Conservation (phyloP, 108 stramenopile genomes). For the Pseudonitzschia multiseries region DNA sequence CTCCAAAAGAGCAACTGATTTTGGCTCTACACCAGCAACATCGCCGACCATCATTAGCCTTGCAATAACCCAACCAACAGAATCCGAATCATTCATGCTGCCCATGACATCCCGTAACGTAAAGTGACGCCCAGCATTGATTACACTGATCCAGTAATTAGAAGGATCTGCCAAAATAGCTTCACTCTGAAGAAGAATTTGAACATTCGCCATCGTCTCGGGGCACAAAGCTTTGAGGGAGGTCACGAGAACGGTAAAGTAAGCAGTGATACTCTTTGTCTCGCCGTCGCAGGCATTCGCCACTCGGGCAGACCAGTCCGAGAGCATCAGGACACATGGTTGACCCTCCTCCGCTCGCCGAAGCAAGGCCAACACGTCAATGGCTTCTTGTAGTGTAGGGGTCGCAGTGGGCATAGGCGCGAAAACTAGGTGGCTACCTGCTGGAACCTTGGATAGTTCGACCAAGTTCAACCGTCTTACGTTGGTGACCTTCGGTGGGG, state of each 20-base stretch:
- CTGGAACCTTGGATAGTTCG: constrained; percentile 51
- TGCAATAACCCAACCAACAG: constrained; percentile 82
- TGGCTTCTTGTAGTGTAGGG: constrained; percentile 76
- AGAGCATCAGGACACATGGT: constrained; percentile 63
- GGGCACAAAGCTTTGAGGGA: constrained; percentile 64
- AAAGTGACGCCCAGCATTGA: constrained; percentile 90
- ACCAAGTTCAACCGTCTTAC: constrained; percentile 73
- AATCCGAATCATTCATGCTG: constrained; percentile 78
- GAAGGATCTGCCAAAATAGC: constrained; percentile 87
- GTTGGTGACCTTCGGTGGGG: constrained; percentile 37
- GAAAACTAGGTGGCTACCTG: constrained; percentile 79
- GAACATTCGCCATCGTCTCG: constrained; percentile 66
- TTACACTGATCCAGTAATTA: constrained; percentile 94
- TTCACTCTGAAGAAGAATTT: constrained; percentile 76
- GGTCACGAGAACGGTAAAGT: constrained; percentile 63
- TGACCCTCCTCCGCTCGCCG: constrained; percentile 34
- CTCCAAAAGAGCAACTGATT: constrained; percentile 51
- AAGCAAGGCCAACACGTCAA: constrained; percentile 52
- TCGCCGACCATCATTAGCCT: constrained; percentile 83
- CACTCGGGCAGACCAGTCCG: constrained; percentile 88
- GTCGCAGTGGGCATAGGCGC: constrained; percentile 69
- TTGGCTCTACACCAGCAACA: constrained; percentile 75
- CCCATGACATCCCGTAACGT: constrained; percentile 85
- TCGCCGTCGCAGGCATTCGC: constrained; percentile 80
- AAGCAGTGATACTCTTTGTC: constrained; percentile 77